Evolutionary conservation across 164 flowering plant species (phyloP).

Genomic region (Nelumbo lutea): DNA sequence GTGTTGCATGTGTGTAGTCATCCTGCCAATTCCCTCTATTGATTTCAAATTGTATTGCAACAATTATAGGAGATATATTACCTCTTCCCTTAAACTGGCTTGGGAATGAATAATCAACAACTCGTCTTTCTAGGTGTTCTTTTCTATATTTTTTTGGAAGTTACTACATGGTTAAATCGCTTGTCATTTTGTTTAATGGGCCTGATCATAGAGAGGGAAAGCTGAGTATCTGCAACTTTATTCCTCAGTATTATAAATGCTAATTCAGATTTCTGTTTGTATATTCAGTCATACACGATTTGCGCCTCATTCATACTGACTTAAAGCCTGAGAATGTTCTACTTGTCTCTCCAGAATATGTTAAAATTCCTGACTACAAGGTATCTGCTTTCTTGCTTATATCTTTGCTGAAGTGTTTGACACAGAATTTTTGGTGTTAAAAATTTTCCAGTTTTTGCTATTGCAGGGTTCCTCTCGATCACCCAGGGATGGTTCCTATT

Average conservation of each 20-base stretch:
- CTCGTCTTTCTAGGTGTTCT: not conserved
- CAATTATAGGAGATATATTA: conserved; percentile 6
- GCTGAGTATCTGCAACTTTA: not conserved
- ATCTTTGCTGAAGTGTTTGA: not conserved
- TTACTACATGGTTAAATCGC: not conserved
- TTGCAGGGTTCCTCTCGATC: conserved; percentile 61
- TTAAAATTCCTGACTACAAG: conserved; percentile 88
- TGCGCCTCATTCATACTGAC: conserved; percentile 87
- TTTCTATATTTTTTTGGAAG: not conserved
- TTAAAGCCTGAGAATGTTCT: conserved; percentile 97
- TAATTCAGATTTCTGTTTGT: not conserved
- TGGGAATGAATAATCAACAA: not conserved
- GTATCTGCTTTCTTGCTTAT: conserved; percentile 23
- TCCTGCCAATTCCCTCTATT: conserved; percentile 11
- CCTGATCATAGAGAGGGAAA: too few species aligned
- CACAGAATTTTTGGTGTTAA: too few species aligned
- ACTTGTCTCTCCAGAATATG: conserved; percentile 70
- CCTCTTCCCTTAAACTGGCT: not conserved
- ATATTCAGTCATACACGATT: conserved; percentile 92
- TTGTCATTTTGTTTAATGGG: not conserved
- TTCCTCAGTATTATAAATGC: not conserved
- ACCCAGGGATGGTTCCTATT: conserved; percentile 50
- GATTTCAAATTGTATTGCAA: conserved; percentile 2
- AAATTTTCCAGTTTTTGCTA: not conserved
- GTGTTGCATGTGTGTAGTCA: conserved; percentile 99